Base-by-base conservation (phyloP, 108 stramenopile species). In the Cyclotella distinguenda region DNA sequence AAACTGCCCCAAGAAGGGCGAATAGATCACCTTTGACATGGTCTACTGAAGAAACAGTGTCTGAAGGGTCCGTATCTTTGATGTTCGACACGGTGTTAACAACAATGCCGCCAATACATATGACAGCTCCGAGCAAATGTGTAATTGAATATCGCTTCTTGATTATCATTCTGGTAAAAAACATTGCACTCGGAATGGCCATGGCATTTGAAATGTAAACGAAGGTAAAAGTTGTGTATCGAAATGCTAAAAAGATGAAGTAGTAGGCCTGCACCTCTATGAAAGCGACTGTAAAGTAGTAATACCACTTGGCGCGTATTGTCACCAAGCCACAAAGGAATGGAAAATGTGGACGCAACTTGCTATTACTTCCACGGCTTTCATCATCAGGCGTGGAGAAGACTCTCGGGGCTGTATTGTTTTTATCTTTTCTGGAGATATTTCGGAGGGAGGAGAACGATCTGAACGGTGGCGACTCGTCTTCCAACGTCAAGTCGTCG, bases 121-220 rank as follows among this genome's bases (percentile, higher is more conserved):
- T 31, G 7, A 66, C 21, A 10, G 87, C 96, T 10, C 96, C 99
- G 4, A 88, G 18, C 34, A 90, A 49, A 60, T 99, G 97, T n/a
- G 70, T 57, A 27, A 56, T 25, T 2, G 22, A 67, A 72, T 96
- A 98, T 5, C 66, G 56, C 26, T 86, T 78, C 16, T 66, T 60
- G 52, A 99, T 78, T 7, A 92, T 79, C 6, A 84, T 49, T 35
- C 43, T 53, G 4, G 86, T 86, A 22, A 97, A 66, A 12, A 96
- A 30, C 97, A 99, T 98, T 16, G 94, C 85, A 59, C 86, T 66
- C 0, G 97, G 99, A 25, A 99, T 97, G 19, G 95, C 86, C 45
- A 98, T 63, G 25, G 93, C 84, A 68, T 98, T 96, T 0, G 96
- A 79, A 25, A 99, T 72, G 34, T 93, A 87, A 1, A 96, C 92